Conservation (phyloP, 2,329 filamentous ascomycete genomes). For the Cryphonectria naterciae region DNA sequence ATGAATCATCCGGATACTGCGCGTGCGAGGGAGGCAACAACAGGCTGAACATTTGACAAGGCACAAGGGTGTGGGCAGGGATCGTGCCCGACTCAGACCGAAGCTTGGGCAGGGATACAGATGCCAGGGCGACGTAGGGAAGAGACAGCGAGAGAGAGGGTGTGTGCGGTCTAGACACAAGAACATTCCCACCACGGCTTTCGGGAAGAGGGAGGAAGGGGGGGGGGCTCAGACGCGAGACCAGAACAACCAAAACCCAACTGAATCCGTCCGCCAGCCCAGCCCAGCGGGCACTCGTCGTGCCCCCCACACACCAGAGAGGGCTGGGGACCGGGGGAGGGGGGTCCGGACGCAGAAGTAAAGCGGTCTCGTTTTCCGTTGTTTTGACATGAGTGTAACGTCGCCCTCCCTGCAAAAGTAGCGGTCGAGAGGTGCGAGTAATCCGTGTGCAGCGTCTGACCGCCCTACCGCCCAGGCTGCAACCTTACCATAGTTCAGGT, state of each 20-base stretch:
- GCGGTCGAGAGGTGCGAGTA: constrained; percentile 18
- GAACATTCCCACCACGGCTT: constrained; percentile 27
- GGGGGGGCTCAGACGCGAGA: constrained; percentile 2
- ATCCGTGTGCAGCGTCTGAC: constrained; percentile 20
- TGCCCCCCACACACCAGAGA: too few species aligned
- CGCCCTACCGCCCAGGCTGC: constrained; percentile 12
- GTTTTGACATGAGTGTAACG: constrained; percentile 5
- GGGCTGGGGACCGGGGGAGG: neutral
- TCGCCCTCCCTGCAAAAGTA: constrained; percentile 5
- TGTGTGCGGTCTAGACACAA: neutral
- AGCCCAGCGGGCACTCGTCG: neutral
- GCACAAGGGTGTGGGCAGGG: constrained; percentile 21
- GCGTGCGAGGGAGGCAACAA: constrained; percentile 21
- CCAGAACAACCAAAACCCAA: constrained; percentile 1
- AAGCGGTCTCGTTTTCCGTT: neutral
- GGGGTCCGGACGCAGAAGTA: constrained; percentile 14
- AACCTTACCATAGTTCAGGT: neutral
- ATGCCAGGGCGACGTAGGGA: constrained; percentile 7
- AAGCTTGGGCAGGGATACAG: constrained; percentile 11
- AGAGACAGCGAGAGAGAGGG: neutral
- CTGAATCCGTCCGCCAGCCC: neutral
- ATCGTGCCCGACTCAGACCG: constrained; percentile 11
- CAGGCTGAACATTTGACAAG: constrained; percentile 19
- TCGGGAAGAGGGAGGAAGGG: constrained; percentile 10
- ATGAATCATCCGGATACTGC: constrained; percentile 27